These are phyloP conservation scores for Mediolabrus comicus DNA, from an alignment of 108 stramenopile genomes.

Conservation along the genomic window DNA sequence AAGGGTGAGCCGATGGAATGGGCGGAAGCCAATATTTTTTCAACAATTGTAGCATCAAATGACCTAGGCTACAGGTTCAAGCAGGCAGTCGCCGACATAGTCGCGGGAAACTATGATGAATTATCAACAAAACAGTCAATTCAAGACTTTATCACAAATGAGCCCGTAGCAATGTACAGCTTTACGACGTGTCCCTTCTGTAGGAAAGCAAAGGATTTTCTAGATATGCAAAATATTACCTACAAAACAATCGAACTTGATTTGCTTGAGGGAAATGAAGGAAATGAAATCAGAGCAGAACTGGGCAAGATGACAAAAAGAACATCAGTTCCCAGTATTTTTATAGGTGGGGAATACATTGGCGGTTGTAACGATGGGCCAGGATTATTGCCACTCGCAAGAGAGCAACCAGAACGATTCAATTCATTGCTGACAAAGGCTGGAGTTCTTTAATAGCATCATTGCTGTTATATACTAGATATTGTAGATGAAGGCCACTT, in stretches of 20 bases:
- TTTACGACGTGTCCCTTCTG: constrained; percentile 80
- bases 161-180: constrained; percentile 52
- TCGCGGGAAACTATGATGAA: constrained; percentile 64
- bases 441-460: constrained; percentile 3
- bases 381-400: constrained; percentile 56
- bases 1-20: constrained; percentile 72
- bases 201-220: constrained; percentile 60
- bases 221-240: constrained; percentile 50
- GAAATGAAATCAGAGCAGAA: constrained; percentile 60
- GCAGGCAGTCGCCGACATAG: constrained; percentile 70
- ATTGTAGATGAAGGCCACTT: not conserved
- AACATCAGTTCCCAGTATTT: constrained; percentile 71
- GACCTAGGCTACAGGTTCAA: constrained; percentile 58
- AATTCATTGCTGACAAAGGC: constrained; percentile 9
- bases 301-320: constrained; percentile 56
- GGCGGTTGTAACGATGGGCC: constrained; percentile 75
- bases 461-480: too few species aligned
- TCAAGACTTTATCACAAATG: constrained; percentile 27
- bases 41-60: constrained; percentile 44
- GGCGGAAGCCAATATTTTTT: constrained; percentile 58
- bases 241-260: constrained; percentile 61
- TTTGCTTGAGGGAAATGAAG: constrained; percentile 53
- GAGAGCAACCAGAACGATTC: constrained; percentile 10
- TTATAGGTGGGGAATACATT: constrained; percentile 54
- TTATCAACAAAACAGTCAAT: constrained; percentile 18